Conservation (phyloP, 2,329 filamentous ascomycete species). For the Xylariomycetidae sp. region DNA sequence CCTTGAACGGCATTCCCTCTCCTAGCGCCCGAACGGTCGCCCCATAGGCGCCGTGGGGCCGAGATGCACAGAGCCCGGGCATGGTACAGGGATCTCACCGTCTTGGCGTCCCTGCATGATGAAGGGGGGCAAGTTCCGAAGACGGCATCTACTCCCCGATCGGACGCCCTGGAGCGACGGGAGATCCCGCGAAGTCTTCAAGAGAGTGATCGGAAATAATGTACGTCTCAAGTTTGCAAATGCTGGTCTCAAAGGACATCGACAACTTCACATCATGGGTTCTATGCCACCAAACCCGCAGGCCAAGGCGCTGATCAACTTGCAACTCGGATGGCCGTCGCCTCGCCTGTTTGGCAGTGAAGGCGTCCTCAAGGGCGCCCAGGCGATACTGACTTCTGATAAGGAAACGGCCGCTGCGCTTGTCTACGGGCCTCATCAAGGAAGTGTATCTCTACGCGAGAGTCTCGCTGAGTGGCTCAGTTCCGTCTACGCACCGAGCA, state of each 20-base stretch:
- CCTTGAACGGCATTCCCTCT: background rate
- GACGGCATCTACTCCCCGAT: no score
- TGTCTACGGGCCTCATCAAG: constrained; percentile 59
- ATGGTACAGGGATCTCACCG: background rate
- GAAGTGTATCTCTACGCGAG: constrained; percentile 47
- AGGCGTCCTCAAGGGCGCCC: constrained; percentile 47
- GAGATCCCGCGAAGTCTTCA: background rate
- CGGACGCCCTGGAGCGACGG: background rate
- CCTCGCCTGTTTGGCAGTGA: constrained; percentile 48
- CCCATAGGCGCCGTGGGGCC: background rate
- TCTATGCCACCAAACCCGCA: background rate
- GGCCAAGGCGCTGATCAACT: constrained; percentile 16
- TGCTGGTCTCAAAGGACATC: background rate
- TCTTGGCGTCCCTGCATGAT: background rate
- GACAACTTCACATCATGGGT: background rate
- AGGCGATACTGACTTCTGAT: constrained; percentile 44
- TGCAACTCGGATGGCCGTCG: constrained; percentile 26
- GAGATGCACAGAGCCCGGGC: background rate
- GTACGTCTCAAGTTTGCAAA: background rate
- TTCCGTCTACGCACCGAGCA: constrained; percentile 43
- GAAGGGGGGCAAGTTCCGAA: background rate
- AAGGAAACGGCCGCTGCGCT: constrained; percentile 45
- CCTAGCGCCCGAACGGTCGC: background rate
- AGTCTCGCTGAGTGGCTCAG: constrained; percentile 58
- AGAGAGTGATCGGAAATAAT: background rate